These are phyloP conservation scores for Botrytis squamosa DNA, from an alignment of 2,329 filamentous ascomycete species.

Conservation along the genomic window DNA sequence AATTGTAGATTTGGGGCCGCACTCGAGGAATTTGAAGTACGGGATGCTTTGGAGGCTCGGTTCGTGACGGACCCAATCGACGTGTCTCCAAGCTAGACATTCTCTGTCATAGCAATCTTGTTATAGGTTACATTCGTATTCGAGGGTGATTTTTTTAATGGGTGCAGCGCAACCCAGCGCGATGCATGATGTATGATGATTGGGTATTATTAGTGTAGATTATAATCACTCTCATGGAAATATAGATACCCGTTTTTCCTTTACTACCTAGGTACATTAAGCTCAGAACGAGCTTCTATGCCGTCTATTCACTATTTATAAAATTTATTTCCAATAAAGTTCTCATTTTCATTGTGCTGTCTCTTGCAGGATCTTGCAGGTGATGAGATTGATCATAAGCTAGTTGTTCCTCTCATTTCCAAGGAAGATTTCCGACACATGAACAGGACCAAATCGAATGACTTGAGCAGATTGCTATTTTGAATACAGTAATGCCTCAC, in stretches of 20 bases:
- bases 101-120: background rate
- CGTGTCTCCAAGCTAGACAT: background rate
- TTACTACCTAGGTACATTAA: background rate
- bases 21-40: slow-evolving; percentile 63
- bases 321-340: background rate
- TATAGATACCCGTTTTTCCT: background rate
- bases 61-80: background rate
- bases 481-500: background rate
- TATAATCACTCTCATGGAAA: background rate
- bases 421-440: too few relatives aligned
- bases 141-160: background rate
- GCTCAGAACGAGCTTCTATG: background rate
- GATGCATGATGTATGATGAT: background rate
- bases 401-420: background rate
- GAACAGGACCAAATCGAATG: background rate
- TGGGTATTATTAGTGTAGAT: background rate
- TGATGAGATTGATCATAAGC: background rate
- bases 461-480: too few relatives aligned
- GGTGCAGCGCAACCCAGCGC: background rate
- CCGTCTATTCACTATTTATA: background rate
- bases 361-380: too few relatives aligned
- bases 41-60: slow-evolving; percentile 38
- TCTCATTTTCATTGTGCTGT: background rate
- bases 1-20: slow-evolving; percentile 62
- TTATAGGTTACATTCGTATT: too few relatives aligned